Conservation (phyloP, 345 rosid species). For the Ceriops decandra region DNA sequence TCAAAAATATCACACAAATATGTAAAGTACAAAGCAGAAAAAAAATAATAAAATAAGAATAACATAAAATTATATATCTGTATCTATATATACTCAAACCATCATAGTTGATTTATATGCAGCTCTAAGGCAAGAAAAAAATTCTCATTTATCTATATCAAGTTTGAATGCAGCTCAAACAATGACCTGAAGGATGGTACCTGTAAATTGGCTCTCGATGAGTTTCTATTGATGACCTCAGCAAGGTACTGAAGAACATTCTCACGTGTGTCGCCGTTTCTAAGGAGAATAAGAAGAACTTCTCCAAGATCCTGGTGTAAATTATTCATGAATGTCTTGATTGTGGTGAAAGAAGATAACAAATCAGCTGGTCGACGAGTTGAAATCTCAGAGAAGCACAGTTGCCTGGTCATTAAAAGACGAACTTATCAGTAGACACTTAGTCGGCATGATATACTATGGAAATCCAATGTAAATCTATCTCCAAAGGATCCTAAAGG, state of each 20-base stretch:
- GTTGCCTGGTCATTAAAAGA: conserved; percentile 54
- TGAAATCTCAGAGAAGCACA: conserved; percentile 89
- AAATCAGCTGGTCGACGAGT: conserved; percentile 76
- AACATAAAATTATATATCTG: too few relatives aligned
- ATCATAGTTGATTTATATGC: neutral
- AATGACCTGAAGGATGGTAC: conserved; percentile 28
- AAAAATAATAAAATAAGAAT: too few relatives aligned
- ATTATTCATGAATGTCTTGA: conserved; percentile 70
- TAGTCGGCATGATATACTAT: neutral
- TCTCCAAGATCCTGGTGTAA: conserved; percentile 67
- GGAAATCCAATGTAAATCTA: neutral
- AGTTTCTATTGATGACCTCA: conserved; percentile 88
- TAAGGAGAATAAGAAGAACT: conserved; percentile 66
- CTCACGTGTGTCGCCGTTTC: conserved; percentile 67
- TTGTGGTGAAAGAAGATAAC: conserved; percentile 79
- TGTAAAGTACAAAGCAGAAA: neutral
- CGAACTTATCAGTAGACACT: neutral
- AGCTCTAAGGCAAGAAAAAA: conserved; percentile 5
- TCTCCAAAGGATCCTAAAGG: too few relatives aligned
- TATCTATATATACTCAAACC: too few relatives aligned
- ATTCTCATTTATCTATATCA: neutral
- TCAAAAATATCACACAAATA: conserved; percentile 15
- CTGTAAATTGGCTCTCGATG: conserved; percentile 88
- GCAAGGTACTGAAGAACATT: conserved; percentile 88
- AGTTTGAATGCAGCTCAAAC: neutral